Percentiles rank a stretch among this genome's conserved stretches.
These are phyloP conservation scores for Pseudotsuga menziesii DNA, from an alignment of 75 land plant species.

Conservation along the genomic window DNA sequence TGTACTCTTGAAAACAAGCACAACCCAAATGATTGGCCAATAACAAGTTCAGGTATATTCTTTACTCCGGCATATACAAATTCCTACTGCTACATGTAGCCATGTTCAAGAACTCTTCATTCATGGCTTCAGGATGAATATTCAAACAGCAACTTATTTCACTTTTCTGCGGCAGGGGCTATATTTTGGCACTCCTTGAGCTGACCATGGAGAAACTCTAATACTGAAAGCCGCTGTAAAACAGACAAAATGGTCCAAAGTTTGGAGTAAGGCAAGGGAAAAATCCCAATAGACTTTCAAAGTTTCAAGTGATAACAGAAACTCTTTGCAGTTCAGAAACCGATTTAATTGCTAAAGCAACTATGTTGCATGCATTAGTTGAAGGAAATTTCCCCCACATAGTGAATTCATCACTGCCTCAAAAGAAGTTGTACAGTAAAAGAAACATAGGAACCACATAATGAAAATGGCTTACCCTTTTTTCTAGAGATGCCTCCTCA, in stretches of 20 bases:
- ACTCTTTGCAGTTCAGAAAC: background rate
- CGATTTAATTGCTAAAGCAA: background rate
- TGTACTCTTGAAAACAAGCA: background rate
- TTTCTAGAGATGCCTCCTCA: constrained; percentile 42
- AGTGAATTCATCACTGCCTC: background rate
- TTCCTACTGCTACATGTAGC: too few relatives aligned
- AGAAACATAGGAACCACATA: background rate
- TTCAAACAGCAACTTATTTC: background rate
- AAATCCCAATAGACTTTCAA: background rate
- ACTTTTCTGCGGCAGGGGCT: background rate
- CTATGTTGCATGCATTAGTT: background rate
- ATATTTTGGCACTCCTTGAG: constrained; percentile 23
- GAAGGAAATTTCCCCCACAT: background rate
- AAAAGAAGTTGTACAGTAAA: background rate
- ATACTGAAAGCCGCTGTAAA: constrained; percentile 39
- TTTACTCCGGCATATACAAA: background rate
- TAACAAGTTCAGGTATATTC: background rate
- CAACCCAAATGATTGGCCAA: background rate
- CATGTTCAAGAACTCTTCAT: too few relatives aligned
- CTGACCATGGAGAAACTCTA: constrained; percentile 44
- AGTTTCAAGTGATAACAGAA: background rate
- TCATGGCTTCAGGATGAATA: constrained; percentile 17
- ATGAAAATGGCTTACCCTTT: constrained; percentile 36
- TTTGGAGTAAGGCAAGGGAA: background rate
- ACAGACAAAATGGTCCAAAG: background rate